These are phyloP conservation scores for Tricholoma saponaceum DNA, from an alignment of 768 basidiomycete species.

Conservation along the genomic window DNA sequence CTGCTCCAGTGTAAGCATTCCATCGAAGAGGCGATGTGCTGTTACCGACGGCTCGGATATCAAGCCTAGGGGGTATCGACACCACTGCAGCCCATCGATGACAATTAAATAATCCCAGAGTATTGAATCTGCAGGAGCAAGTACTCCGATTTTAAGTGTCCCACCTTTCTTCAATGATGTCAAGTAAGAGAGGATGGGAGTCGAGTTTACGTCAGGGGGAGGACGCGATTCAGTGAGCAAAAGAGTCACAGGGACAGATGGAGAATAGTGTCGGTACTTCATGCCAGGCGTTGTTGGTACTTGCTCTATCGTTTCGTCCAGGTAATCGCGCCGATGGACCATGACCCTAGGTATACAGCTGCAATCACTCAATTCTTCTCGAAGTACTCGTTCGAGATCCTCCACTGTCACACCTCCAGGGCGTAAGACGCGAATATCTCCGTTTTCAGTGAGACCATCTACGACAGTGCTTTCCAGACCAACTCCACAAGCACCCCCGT, in stretches of 20 bases:
- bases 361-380: constrained; percentile 29
- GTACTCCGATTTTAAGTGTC: constrained; percentile 57
- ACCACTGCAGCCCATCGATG: constrained; percentile 47
- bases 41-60: constrained; percentile 56
- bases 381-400: constrained; percentile 64
- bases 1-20: constrained; percentile 74
- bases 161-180: constrained; percentile 33
- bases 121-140: constrained; percentile 59
- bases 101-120: constrained; percentile 31
- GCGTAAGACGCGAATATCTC: constrained; percentile 74
- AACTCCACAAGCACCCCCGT: constrained; percentile 88
- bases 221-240: constrained; percentile 49
- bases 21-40: constrained; percentile 85
- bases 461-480: constrained; percentile 96
- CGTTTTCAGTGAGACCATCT: constrained; percentile 76
- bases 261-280: constrained; percentile 98
- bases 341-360: constrained; percentile 52
- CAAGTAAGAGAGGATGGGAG: constrained; percentile 34
- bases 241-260: constrained; percentile 80
- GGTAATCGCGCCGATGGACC: constrained; percentile 77
- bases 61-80: constrained; percentile 47
- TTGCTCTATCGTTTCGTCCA: constrained; percentile 62
- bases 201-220: constrained; percentile 28
- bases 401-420: constrained; percentile 94
- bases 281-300: constrained; percentile 95